Evolutionary conservation across 768 basidiomycete species (phyloP).

Genomic region (Leccinum subgranulosum): DNA sequence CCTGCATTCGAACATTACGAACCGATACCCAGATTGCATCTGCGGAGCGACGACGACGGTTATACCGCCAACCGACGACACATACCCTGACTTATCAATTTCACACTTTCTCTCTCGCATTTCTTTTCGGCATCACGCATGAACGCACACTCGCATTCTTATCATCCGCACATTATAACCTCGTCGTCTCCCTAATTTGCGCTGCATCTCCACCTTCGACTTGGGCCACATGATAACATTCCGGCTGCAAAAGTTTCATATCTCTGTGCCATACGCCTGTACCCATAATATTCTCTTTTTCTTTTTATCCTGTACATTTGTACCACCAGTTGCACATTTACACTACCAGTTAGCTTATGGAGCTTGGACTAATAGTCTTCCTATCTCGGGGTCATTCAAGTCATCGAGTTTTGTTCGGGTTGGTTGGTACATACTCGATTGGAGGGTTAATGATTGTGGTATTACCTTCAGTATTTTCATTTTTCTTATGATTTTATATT

Average conservation of each 20-base stretch:
- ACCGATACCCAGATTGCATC: constrained; percentile 30
- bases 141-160: constrained; percentile 23
- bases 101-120: constrained; percentile 15
- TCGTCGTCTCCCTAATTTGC: constrained; percentile 31
- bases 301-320: constrained; percentile 27
- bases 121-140: constrained; percentile 21
- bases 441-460: constrained; percentile 31
- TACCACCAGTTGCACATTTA: constrained; percentile 35
- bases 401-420: constrained; percentile 29
- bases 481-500: constrained; percentile 28
- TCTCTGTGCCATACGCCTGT: constrained; percentile 34
- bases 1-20: constrained; percentile 13
- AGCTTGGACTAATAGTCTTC: constrained; percentile 31
- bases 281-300: constrained; percentile 28
- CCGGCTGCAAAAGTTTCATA: constrained; percentile 19
- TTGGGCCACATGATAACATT: constrained; percentile 15
- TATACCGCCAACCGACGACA: constrained; percentile 31
- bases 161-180: constrained; percentile 29
- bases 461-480: constrained; percentile 14
- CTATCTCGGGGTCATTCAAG: constrained; percentile 23
- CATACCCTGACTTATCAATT: constrained; percentile 37
- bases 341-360: constrained; percentile 33
- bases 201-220: constrained; percentile 22
- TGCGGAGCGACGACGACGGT: constrained; percentile 28
- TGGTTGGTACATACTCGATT: constrained; percentile 29